phyloP scores from a whole-genome alignment of 345 rosid species.

The Eutrema heterophyllum region DNA sequence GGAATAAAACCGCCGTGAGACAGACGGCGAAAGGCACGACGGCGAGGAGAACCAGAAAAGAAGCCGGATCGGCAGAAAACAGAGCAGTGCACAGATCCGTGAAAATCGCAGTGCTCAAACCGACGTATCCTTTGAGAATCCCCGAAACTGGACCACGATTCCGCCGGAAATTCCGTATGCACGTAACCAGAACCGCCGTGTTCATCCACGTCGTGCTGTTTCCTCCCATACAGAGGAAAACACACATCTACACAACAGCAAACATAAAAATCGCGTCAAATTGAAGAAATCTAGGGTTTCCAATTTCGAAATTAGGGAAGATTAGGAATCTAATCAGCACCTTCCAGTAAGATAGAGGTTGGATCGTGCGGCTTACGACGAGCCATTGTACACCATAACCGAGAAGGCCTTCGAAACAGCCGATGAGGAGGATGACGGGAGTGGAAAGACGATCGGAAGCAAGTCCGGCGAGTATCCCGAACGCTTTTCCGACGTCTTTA shows the following conservation, averaged over 20 bases:
- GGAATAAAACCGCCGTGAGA: slow-evolving; percentile 46
- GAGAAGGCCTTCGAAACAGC: slow-evolving; percentile 44
- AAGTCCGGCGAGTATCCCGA: slow-evolving; percentile 58
- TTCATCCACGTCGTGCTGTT: slow-evolving; percentile 73
- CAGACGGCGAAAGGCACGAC: slow-evolving; percentile 49
- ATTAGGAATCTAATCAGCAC: slow-evolving; percentile 8
- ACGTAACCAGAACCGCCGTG: slow-evolving; percentile 64
- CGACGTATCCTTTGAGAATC: slow-evolving; percentile 58
- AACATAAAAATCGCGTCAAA: background rate
- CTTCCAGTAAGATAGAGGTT: slow-evolving; percentile 61
- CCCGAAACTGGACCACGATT: slow-evolving; percentile 62
- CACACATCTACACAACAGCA: slow-evolving; percentile 45
- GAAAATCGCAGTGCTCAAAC: slow-evolving; percentile 61
- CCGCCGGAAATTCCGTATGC: slow-evolving; percentile 53
- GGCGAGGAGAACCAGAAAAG: slow-evolving; percentile 48
- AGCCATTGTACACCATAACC: slow-evolving; percentile 78
- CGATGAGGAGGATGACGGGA: slow-evolving; percentile 41
- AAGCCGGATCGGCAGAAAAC: slow-evolving; percentile 41
- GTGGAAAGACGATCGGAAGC: slow-evolving; percentile 48
- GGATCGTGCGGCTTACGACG: slow-evolving; percentile 45
- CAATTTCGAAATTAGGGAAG: background rate
- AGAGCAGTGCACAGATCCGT: slow-evolving; percentile 55
- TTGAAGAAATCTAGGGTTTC: background rate
- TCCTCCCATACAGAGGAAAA: slow-evolving; percentile 56
- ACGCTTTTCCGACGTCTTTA: slow-evolving; percentile 62